A percentile compares a stretch with the other conserved stretches of the same genome.
These are phyloP conservation scores for Globisporangium irregulare DNA, from an alignment of 352 stramenopile genomes.

Conservation along the genomic window DNA sequence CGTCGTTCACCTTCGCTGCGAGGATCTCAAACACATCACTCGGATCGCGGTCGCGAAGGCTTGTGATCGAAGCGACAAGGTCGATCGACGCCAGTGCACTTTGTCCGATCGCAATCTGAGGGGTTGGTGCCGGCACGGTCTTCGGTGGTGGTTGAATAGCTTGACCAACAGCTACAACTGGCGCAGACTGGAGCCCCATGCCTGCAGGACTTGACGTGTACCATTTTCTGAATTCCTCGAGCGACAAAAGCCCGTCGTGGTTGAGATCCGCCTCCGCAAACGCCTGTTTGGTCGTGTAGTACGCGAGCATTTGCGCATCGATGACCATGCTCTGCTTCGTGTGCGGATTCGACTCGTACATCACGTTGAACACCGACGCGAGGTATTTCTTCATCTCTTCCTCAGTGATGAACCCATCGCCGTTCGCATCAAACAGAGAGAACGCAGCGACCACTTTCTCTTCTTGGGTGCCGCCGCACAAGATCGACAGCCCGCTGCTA, in stretches of 20 bases:
- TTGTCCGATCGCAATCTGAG: slow-evolving; percentile 18
- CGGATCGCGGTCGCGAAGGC: slow-evolving; percentile 45
- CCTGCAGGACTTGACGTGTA: slow-evolving; percentile 31
- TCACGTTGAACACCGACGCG: slow-evolving; percentile 62
- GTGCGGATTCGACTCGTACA: slow-evolving; percentile 45
- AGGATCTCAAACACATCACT: slow-evolving; percentile 84
- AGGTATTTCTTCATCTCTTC: slow-evolving; percentile 85
- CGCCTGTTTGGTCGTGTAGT: slow-evolving; percentile 71
- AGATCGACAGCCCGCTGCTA: slow-evolving; percentile 67
- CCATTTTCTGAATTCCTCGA: slow-evolving; percentile 84
- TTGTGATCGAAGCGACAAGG: slow-evolving; percentile 54
- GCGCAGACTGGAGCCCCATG: neutral
- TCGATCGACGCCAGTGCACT: slow-evolving; percentile 50
- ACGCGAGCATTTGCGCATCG: slow-evolving; percentile 51
- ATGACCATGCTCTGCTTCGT: slow-evolving; percentile 43
- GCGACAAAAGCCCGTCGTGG: slow-evolving; percentile 64
- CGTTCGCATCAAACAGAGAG: slow-evolving; percentile 77
- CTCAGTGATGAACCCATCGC: slow-evolving; percentile 80
- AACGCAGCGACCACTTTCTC: slow-evolving; percentile 84
- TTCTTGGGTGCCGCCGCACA: slow-evolving; percentile 67
- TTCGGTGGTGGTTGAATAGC: slow-evolving; percentile 1
- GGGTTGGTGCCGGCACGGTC: neutral
- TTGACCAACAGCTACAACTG: slow-evolving; percentile 1
- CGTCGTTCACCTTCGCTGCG: slow-evolving; percentile 75
- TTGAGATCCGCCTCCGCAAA: slow-evolving; percentile 89